phyloP scores from a whole-genome alignment of 1,284 basidiomycete species.

The Mycosarcoma mackinlayi region DNA sequence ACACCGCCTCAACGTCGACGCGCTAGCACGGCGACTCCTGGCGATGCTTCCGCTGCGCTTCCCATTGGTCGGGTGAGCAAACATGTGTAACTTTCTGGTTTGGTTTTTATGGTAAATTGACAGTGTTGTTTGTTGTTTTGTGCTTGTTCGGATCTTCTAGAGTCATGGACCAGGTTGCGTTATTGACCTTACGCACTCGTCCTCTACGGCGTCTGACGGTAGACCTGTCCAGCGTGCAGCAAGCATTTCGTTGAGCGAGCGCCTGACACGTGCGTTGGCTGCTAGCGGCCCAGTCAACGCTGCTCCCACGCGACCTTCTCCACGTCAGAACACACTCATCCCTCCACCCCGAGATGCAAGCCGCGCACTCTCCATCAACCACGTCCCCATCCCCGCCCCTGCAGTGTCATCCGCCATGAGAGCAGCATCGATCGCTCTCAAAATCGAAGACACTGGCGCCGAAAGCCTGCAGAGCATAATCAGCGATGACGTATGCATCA shows the following conservation, averaged over 20 bases:
- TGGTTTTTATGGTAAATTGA: neutral
- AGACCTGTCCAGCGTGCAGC: no score
- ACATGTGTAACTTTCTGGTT: neutral
- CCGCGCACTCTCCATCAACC: no score
- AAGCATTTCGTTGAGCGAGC: neutral
- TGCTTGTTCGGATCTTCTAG: no score
- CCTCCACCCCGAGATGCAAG: no score
- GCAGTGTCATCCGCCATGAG: neutral
- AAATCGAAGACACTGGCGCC: neutral
- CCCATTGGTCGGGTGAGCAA: neutral
- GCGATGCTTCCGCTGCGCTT: neutral
- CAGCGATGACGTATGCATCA: slow-evolving; percentile 10
- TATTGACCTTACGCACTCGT: neutral
- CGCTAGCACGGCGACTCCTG: neutral
- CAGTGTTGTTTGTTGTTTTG: neutral
- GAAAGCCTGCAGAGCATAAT: no score
- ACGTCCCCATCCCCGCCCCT: no score
- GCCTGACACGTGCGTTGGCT: neutral
- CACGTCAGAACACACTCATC: neutral
- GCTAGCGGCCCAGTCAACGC: slow-evolving; percentile 1
- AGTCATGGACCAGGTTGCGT: neutral
- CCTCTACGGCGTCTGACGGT: no score
- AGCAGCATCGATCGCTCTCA: neutral
- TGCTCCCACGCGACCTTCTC: neutral
- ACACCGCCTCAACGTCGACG: neutral